phyloP scores from a whole-genome alignment of 2,329 filamentous ascomycete species.

The Sclerotinia spermophila region DNA sequence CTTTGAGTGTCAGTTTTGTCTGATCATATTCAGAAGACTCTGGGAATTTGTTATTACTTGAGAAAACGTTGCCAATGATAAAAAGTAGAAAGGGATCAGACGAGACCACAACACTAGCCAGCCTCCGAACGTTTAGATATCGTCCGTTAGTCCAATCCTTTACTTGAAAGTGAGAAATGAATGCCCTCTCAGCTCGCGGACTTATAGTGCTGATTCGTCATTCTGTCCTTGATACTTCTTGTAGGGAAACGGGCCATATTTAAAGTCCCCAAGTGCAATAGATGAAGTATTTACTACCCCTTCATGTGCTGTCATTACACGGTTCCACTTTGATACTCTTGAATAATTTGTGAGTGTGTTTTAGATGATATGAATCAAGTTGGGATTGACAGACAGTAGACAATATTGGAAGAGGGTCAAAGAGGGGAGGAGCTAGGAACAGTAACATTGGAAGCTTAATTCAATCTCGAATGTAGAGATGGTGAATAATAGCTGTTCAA shows the following conservation, averaged over 20 bases:
- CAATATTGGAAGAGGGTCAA: no score
- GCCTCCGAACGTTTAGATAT: no score
- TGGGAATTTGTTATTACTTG: background rate
- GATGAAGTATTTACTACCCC: background rate
- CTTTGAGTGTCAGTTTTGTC: background rate
- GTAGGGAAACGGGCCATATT: no score
- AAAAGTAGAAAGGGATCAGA: background rate
- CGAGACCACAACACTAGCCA: background rate
- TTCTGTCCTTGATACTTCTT: background rate
- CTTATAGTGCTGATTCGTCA: accelerated
- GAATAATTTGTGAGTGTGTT: background rate
- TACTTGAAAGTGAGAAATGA: background rate
- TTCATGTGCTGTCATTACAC: background rate
- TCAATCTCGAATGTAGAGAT: no score
- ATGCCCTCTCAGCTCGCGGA: background rate
- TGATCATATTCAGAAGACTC: background rate
- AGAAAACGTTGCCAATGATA: background rate
- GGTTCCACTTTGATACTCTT: background rate
- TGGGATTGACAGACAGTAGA: no score
- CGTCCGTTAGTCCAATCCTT: no score
- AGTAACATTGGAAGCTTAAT: no score
- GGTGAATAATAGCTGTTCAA: no score
- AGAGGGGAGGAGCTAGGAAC: no score
- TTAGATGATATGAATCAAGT: no score
- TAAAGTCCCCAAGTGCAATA: no score